Conservation (phyloP, 1,284 basidiomycete genomes). For the Cystobasidium slooffiae region DNA sequence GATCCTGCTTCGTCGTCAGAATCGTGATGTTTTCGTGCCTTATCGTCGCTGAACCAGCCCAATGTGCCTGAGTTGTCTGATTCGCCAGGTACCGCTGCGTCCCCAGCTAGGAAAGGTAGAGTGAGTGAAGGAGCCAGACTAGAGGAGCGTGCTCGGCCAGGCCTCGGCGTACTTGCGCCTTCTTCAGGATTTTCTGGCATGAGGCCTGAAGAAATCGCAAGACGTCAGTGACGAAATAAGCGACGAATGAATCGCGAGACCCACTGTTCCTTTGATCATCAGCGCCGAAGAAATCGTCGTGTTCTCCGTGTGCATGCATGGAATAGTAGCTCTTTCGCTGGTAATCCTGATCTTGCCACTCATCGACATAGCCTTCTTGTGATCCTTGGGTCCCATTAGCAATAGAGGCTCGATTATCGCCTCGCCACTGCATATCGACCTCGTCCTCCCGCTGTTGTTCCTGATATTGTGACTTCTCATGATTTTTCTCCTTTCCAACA, state of each 20-base stretch:
- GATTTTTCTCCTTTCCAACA: not conserved
- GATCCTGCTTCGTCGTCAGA: constrained; percentile 11
- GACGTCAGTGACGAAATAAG: too few relatives aligned
- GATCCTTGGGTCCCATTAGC: not conserved
- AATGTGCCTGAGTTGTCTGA: not conserved
- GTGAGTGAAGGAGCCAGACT: constrained; percentile 31
- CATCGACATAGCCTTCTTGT: not conserved
- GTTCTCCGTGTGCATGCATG: not conserved
- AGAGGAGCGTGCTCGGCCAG: constrained; percentile 3
- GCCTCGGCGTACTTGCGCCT: not conserved
- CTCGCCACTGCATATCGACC: constrained; percentile 6
- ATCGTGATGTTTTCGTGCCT: not conserved
- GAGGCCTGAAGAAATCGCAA: not conserved
- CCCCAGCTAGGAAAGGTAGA: constrained; percentile 28
- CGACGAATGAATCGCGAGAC: not conserved
- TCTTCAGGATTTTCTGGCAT: constrained; percentile 8
- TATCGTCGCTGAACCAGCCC: constrained; percentile 4
- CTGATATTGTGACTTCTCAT: not conserved
- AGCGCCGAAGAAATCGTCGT: constrained; percentile 9
- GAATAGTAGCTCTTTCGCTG: constrained; percentile 10
- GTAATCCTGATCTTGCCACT: not conserved
- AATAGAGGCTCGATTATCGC: not conserved
- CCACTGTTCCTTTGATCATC: not conserved
- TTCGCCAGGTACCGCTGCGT: not conserved
- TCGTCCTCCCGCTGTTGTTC: not conserved